Evolutionary conservation across 306 rosid genomes (phyloP).

Genomic region (Psophocarpus tetragonolobus): DNA sequence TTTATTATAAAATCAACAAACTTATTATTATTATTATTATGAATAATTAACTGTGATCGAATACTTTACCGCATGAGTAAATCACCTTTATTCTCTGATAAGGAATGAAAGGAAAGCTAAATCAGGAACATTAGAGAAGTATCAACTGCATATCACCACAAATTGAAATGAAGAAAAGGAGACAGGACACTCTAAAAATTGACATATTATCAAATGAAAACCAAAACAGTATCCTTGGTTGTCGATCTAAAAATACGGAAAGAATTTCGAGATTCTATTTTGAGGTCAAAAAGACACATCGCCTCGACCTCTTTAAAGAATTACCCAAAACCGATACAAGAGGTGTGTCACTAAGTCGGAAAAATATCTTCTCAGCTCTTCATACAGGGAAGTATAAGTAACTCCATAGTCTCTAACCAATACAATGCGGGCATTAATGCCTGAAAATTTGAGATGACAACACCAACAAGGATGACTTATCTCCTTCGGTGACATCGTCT

Average conservation of each 20-base stretch:
- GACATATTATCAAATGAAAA: neutral
- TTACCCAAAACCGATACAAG: neutral
- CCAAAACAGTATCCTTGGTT: neutral
- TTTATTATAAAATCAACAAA: too few relatives aligned
- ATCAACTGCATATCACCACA: slow-evolving; percentile 6
- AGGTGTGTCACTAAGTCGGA: too few relatives aligned
- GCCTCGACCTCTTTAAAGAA: neutral
- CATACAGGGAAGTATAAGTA: neutral
- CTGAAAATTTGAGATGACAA: neutral
- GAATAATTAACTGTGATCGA: too few relatives aligned
- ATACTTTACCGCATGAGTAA: too few relatives aligned
- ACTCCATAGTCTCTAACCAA: neutral
- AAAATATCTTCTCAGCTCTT: slow-evolving; percentile 18
- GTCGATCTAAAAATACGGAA: neutral
- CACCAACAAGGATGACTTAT: too few relatives aligned
- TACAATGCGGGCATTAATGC: neutral
- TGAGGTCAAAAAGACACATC: neutral
- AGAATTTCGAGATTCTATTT: neutral
- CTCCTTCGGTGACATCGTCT: too few relatives aligned
- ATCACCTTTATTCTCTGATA: too few relatives aligned
- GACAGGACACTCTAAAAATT: neutral
- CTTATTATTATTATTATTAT: too few relatives aligned
- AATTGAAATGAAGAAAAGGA: neutral
- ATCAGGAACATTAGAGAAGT: neutral
- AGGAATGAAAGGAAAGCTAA: neutral